phyloP scores from a whole-genome alignment of 2,329 filamentous ascomycete species.

The Pseudogymnoascus sp. region DNA sequence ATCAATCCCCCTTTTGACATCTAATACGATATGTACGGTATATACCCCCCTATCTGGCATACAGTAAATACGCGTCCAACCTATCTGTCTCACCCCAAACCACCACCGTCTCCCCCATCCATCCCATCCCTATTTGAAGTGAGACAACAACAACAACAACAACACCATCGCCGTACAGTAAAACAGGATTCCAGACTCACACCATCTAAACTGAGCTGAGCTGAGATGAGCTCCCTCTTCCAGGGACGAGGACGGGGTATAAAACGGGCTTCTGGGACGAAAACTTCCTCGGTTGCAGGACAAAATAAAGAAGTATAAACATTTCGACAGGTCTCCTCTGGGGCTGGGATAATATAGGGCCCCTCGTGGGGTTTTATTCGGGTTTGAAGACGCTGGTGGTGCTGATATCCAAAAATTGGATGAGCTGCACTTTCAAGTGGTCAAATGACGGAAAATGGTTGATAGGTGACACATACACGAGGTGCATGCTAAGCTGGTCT shows the following conservation, averaged over 20 bases:
- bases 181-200: not conserved
- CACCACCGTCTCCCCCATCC: not conserved
- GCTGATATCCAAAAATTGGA: too few species aligned
- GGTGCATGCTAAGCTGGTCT: too few species aligned
- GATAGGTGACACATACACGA: too few species aligned
- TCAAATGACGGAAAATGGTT: too few species aligned
- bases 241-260: not conserved
- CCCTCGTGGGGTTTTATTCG: too few species aligned
- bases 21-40: not conserved
- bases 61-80: not conserved
- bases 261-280: not conserved
- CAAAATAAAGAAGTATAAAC: too few species aligned
- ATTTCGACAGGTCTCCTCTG: too few species aligned
- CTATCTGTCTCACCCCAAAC: not conserved
- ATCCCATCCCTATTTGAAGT: not conserved
- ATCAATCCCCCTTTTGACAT: not conserved
- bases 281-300: too few species aligned
- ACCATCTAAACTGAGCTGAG: not conserved
- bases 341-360: too few species aligned
- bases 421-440: too few species aligned
- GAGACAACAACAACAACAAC: not conserved
- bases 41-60: not conserved
- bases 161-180: not conserved
- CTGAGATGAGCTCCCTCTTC: not conserved
- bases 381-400: too few species aligned